phyloP scores from a whole-genome alignment of 257 asterid genomes.

The Dorcoceras hygrometricum region DNA sequence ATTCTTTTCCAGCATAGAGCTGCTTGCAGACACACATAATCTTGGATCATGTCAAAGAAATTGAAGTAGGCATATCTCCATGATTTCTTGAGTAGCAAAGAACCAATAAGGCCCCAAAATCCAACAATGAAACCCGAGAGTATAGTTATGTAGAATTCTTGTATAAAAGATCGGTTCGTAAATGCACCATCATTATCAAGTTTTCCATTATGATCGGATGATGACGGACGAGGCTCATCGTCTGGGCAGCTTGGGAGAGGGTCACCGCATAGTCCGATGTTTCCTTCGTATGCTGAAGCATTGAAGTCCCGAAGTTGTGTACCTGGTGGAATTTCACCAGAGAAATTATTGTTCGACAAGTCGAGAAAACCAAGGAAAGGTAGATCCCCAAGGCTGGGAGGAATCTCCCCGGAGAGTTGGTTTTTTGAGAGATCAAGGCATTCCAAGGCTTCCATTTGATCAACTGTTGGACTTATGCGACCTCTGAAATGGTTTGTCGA shows the following conservation, averaged over 20 bases:
- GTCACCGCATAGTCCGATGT: conserved; percentile 28
- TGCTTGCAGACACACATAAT: too few species aligned
- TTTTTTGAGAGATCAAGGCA: conserved; percentile 37
- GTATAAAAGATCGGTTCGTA: conserved; percentile 2
- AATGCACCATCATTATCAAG: conserved; percentile 10
- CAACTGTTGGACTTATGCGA: conserved; percentile 24
- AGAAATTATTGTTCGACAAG: conserved; percentile 32
- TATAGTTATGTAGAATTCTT: conserved; percentile 20
- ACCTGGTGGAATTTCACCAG: conserved; percentile 31
- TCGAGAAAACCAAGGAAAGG: conserved; percentile 22
- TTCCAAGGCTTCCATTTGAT: conserved; percentile 35
- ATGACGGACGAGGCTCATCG: conserved; percentile 8
- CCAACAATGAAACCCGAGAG: conserved; percentile 30
- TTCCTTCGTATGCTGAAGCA: conserved; percentile 27
- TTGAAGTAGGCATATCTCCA: conserved; percentile 28
- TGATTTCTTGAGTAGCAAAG: conserved; percentile 23
- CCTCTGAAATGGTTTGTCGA: conserved; percentile 29
- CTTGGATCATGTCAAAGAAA: conserved; percentile 8
- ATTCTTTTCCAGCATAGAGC: too few species aligned
- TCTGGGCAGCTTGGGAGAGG: conserved; percentile 31
- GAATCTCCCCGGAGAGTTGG: conserved; percentile 33
- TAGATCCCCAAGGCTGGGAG: conserved; percentile 17
- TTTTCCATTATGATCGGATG: background rate
- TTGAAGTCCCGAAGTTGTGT: conserved; percentile 35
- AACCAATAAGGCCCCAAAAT: conserved; percentile 33